Evolutionary conservation across 331 rosid species (phyloP).

Genomic region (Dryas integrifolia): DNA sequence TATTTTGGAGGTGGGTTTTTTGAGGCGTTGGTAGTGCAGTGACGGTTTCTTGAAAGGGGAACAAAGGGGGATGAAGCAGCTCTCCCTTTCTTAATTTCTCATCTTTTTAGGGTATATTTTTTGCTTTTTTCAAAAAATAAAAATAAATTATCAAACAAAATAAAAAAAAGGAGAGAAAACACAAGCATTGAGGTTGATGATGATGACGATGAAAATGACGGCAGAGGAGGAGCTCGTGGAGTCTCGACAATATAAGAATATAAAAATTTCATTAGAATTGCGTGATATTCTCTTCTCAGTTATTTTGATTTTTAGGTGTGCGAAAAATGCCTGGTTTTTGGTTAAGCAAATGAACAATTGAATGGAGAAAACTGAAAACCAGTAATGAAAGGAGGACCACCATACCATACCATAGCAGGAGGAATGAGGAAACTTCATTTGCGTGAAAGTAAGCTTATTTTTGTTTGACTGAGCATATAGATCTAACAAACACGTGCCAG

Average conservation of each 20-base stretch:
- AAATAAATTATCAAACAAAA: background rate
- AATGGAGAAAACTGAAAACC: background rate
- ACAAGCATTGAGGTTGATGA: slow-evolving; percentile 7
- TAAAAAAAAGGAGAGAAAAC: background rate
- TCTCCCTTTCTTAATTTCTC: slow-evolving; percentile 30
- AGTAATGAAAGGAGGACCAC: slow-evolving; percentile 5
- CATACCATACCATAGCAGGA: too few relatives aligned
- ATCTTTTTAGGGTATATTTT: slow-evolving; percentile 35
- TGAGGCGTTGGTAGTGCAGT: slow-evolving; percentile 20
- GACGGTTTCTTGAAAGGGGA: slow-evolving; percentile 46
- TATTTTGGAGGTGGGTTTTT: slow-evolving; percentile 17
- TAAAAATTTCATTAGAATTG: slow-evolving; percentile 18
- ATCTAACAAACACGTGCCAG: background rate
- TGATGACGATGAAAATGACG: slow-evolving; percentile 19
- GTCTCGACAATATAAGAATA: slow-evolving; percentile 32
- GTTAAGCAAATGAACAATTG: background rate
- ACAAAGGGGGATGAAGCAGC: slow-evolving; percentile 39
- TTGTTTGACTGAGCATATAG: slow-evolving; percentile 1
- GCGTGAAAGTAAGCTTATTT: background rate
- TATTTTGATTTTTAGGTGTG: slow-evolving; percentile 9
- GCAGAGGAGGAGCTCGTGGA: slow-evolving; percentile 43
- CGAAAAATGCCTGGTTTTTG: slow-evolving; percentile 15
- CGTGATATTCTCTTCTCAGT: slow-evolving; percentile 35
- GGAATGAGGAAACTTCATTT: background rate
- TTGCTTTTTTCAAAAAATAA: background rate